phyloP scores from a whole-genome alignment of 2,329 filamentous ascomycete species.

The Magnaporthiopsis rhizophila region DNA sequence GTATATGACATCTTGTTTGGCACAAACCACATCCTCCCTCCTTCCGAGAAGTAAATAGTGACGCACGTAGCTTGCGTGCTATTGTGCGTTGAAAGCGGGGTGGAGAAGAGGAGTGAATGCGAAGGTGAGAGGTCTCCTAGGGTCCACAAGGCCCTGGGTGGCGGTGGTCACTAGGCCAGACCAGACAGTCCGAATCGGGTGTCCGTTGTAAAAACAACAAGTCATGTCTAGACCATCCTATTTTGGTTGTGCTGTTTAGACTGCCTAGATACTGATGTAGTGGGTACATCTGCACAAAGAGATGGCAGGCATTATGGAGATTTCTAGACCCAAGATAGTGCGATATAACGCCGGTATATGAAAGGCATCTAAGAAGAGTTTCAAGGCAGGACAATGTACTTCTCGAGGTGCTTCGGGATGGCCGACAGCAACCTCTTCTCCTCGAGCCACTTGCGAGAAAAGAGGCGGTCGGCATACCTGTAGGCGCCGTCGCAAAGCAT shows the following conservation, averaged over 20 bases:
- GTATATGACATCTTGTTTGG: constrained; percentile 26
- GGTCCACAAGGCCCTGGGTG: background rate
- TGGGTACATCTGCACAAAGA: background rate
- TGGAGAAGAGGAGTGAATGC: background rate
- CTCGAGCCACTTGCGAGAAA: constrained; percentile 83
- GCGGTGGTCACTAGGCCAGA: background rate
- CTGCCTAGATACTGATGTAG: background rate
- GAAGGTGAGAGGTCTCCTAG: background rate
- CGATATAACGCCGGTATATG: background rate
- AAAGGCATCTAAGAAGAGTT: background rate
- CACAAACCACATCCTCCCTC: constrained; percentile 6
- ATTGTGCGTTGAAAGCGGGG: background rate
- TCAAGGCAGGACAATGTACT: constrained; percentile 81
- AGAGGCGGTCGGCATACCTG: constrained; percentile 86
- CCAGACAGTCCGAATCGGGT: background rate
- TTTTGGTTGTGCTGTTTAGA: too few species aligned
- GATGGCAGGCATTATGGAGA: background rate
- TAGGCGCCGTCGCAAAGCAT: constrained; percentile 96
- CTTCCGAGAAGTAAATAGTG: background rate
- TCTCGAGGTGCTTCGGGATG: constrained; percentile 77
- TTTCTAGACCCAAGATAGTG: background rate
- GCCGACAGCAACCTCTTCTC: constrained; percentile 75
- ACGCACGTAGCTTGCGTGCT: background rate
- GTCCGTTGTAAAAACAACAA: constrained; percentile 2
- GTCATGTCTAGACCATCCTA: constrained; percentile 5